Conservation (phyloP, 768 basidiomycete species). For the Glaciozyma martinii region DNA sequence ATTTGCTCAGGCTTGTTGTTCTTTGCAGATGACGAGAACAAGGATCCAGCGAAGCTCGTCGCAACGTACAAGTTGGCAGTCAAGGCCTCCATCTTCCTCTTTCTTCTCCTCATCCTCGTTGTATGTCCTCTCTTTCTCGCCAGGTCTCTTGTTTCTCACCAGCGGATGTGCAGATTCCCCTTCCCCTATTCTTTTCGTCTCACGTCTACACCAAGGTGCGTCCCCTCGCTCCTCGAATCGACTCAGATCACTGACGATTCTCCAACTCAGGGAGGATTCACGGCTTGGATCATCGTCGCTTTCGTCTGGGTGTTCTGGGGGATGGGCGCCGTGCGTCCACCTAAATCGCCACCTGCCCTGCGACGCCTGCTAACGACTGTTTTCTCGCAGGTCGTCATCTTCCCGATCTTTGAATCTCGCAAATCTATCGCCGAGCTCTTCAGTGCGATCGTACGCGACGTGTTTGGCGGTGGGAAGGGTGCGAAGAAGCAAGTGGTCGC, state of each 20-base stretch:
- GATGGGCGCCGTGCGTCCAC: background rate
- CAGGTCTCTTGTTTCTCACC: background rate
- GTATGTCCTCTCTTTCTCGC: background rate
- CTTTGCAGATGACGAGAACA: background rate
- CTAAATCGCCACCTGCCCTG: background rate
- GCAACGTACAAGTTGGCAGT: background rate
- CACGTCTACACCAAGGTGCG: slow-evolving; percentile 7
- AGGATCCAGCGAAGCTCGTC: slow-evolving; percentile 1
- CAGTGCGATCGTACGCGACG: background rate
- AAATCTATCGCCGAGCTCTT: background rate
- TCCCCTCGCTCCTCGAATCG: too few relatives aligned
- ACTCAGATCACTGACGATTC: too few relatives aligned
- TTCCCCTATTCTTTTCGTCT: slow-evolving; percentile 6
- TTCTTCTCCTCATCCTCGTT: slow-evolving; percentile 10
- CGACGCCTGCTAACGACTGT: background rate
- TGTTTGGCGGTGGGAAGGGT: background rate
- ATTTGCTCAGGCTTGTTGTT: background rate
- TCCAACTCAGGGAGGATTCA: background rate
- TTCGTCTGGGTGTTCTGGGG: slow-evolving; percentile 11
- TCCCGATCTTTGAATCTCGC: slow-evolving; percentile 7
- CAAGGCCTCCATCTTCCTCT: background rate
- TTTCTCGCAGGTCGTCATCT: slow-evolving; percentile 7
- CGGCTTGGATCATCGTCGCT: slow-evolving; percentile 4
- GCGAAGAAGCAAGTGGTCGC: background rate
- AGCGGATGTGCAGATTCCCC: background rate